Evolutionary conservation across 164 flowering plant species (phyloP), one percentile per base, ranked within the genome.

Genomic region (Piper betle): DNA sequence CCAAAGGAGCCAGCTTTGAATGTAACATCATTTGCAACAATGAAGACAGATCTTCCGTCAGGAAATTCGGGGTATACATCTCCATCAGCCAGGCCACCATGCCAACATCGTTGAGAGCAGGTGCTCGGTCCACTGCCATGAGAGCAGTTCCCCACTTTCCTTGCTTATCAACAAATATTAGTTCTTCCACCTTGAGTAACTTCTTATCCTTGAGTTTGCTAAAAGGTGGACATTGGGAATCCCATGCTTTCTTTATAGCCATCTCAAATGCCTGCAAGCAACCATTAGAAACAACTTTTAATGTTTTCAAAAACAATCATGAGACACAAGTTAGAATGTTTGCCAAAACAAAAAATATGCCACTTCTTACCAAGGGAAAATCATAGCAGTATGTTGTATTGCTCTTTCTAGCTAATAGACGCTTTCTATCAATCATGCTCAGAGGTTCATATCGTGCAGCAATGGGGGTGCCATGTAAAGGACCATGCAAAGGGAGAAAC

Each of bases 331-430:
- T 15, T 5, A 46, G 15, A 12, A 46, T 46, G 50, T 46, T 46
- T 2, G 15, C 12, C 12, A 46, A 46, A 46, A 46, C 11, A 46
- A 46, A 46, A 15, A 3, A 10, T 46, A 46, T 0, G 11, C 50
- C 3, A 15, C 50, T 46, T 46, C 53, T 66, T 57, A 91, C 99
- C 91, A 94, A 77, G 33, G 97, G 97, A 70, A 94, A 94, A 72
- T 94, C 99, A 63, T 94, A 94, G 91, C 97, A 94, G 72, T 94
- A 94, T 55, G 99, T 94, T 13, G 99, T 91, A 78, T 66, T 85
- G 77, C 78, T 91, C 74, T 75, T 91, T 72, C 96, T 82, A 52
- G 99, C 97, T 66, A 75, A 33, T 53, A 94, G 84, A 39, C 99
- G 99, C 67, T 85, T 91, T 53, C 78, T 71, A 53, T 86, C 96